Evolutionary conservation across 495 filamentous ascomycete species (phyloP).

Genomic region (Xylaria curta): DNA sequence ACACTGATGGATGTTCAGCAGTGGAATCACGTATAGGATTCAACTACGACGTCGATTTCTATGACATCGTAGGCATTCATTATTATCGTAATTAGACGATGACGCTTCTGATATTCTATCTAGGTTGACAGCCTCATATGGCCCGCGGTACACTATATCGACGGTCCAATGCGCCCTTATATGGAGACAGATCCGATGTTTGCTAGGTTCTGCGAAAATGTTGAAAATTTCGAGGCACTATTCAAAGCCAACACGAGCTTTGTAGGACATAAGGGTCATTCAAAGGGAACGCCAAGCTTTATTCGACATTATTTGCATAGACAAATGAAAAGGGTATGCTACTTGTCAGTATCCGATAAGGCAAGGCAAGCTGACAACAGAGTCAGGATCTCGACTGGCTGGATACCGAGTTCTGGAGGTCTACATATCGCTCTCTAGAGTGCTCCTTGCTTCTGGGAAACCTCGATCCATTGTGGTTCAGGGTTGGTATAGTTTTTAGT

Average conservation of each 20-base stretch:
- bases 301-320: neutral
- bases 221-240: neutral
- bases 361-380: neutral
- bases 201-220: neutral
- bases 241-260: neutral
- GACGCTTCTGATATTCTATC: neutral
- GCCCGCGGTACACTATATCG: neutral
- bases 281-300: neutral
- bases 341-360: neutral
- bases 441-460: no score
- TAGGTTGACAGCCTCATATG: neutral
- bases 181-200: slow-evolving; percentile 5
- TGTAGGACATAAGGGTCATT: neutral
- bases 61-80: neutral
- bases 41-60: neutral
- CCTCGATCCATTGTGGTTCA: neutral
- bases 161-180: slow-evolving; percentile 7
- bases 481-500: neutral
- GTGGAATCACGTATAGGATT: neutral
- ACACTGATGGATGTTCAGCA: neutral
- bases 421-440: neutral
- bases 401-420: neutral
- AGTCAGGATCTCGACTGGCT: neutral
- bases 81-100: neutral
- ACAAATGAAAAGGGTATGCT: neutral